Evolutionary conservation across 345 rosid species (phyloP).

Genomic region (Lumnitzera racemosa): DNA sequence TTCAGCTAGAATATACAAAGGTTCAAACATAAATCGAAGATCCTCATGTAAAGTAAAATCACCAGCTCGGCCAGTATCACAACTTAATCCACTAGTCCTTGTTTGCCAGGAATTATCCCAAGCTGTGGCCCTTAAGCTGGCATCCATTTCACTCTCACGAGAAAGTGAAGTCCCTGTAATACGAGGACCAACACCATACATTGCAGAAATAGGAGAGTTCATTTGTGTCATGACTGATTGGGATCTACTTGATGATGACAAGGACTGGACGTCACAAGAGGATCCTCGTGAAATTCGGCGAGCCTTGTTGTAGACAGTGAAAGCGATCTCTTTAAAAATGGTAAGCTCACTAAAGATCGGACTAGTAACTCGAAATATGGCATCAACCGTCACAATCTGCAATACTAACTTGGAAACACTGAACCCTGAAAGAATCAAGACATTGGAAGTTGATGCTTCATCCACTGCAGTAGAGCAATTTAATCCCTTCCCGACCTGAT

Average conservation of each 20-base stretch:
- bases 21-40: conserved; percentile 77
- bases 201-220: conserved; percentile 51
- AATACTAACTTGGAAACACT: conserved; percentile 75
- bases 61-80: conserved; percentile 76
- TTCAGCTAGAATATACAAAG: conserved; percentile 91
- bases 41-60: conserved; percentile 59
- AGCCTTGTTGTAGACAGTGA: conserved; percentile 90
- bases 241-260: conserved; percentile 60
- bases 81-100: conserved; percentile 72
- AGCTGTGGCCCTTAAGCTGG: conserved; percentile 59
- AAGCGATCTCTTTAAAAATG: conserved; percentile 91
- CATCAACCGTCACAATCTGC: conserved; percentile 88
- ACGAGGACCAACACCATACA: conserved; percentile 74
- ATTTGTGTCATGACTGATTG: conserved; percentile 51
- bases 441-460: conserved; percentile 77
- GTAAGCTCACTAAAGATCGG: conserved; percentile 77
- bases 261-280: conserved; percentile 48
- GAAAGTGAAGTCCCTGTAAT: conserved; percentile 67
- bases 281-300: conserved; percentile 79
- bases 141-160: conserved; percentile 89
- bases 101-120: conserved; percentile 96
- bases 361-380: conserved; percentile 85
- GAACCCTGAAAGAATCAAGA: conserved; percentile 82
- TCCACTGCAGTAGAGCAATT: conserved; percentile 78
- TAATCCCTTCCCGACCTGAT: conserved; percentile 87